Percentiles rank a stretch among this genome's conserved stretches.
These are phyloP conservation scores for Salvia miltiorrhiza DNA, from an alignment of 257 asterid species.

Conservation along the genomic window DNA sequence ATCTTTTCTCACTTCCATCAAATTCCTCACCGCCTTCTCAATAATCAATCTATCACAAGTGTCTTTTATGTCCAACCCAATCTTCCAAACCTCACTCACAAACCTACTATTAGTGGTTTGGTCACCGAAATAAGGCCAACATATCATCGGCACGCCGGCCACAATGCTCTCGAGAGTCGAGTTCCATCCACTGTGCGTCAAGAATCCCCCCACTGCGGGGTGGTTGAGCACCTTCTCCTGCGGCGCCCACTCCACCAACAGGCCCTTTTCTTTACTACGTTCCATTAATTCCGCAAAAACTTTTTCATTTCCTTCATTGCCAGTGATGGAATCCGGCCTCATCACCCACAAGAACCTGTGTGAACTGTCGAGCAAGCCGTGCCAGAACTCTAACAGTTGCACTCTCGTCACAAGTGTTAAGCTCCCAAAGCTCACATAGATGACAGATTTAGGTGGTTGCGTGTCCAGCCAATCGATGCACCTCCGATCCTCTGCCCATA, in stretches of 20 bases:
- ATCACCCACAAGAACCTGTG: slow-evolving; percentile 35
- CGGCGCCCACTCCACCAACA: not conserved
- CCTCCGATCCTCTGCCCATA: slow-evolving; percentile 27
- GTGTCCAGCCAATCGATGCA: slow-evolving; percentile 36
- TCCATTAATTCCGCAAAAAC: not conserved
- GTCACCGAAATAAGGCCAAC: not conserved
- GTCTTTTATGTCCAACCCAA: not conserved
- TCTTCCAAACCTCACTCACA: not conserved
- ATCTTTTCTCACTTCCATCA: slow-evolving; percentile 4
- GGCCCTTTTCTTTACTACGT: not conserved
- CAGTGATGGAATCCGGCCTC: slow-evolving; percentile 30
- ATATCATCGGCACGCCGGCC: not conserved
- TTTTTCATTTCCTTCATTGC: not conserved
- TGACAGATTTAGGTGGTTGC: slow-evolving; percentile 26
- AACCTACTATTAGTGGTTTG: not conserved
- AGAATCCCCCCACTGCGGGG: not conserved
- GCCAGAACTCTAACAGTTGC: slow-evolving; percentile 31
- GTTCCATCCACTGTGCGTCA: not conserved
- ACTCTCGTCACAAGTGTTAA: slow-evolving; percentile 22
- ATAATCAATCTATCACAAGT: not conserved
- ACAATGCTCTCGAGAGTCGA: not conserved
- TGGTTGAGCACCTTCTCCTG: slow-evolving; percentile 4
- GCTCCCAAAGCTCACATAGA: slow-evolving; percentile 43
- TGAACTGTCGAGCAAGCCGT: slow-evolving; percentile 48
- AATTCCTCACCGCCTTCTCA: not conserved